These are phyloP conservation scores for Sporothrix protearum DNA, from an alignment of 2,329 filamentous ascomycete genomes.

Conservation along the genomic window DNA sequence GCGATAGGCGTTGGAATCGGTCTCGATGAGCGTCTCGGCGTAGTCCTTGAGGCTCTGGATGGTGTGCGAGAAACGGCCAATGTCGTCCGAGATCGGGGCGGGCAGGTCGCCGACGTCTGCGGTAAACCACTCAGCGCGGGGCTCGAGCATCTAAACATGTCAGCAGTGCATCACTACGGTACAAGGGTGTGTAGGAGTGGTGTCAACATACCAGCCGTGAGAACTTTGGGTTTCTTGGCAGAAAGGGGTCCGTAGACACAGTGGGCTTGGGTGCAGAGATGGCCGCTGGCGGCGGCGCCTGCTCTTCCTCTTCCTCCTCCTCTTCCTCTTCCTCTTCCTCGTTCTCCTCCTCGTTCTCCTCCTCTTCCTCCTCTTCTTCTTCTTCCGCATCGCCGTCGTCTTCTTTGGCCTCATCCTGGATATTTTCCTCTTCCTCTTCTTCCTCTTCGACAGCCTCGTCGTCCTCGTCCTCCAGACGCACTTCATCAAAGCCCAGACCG, in stretches of 20 bases:
- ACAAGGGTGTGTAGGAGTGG: not conserved
- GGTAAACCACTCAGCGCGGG: conserved; percentile 56
- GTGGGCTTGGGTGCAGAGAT: conserved; percentile 28
- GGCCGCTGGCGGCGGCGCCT: conserved; percentile 30
- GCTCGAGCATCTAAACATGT: conserved; percentile 49
- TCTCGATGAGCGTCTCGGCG: conserved; percentile 69
- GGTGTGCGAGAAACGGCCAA: conserved; percentile 42
- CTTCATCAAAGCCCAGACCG: conserved; percentile 47
- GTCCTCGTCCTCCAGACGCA: conserved; percentile 40
- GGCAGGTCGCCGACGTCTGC: conserved; percentile 45
- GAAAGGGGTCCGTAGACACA: conserved; percentile 20
- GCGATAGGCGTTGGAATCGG: conserved; percentile 72
- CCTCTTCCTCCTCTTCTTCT: conserved; percentile 31
- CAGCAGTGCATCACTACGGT: conserved; percentile 3
- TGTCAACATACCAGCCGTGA: conserved; percentile 42
- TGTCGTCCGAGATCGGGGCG: conserved; percentile 44
- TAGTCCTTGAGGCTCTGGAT: conserved; percentile 60
- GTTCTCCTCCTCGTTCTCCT: conserved; percentile 36
- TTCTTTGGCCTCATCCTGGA: conserved; percentile 38
- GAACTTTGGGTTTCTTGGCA: conserved; percentile 29
- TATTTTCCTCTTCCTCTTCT: conserved; percentile 37
- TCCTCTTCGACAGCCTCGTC: conserved; percentile 39
- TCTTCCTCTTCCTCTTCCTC: conserved; percentile 33
- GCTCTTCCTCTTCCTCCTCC: conserved; percentile 36
- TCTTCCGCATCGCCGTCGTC: conserved; percentile 38